phyloP scores from a whole-genome alignment of 345 rosid species.

The Tarenaya hassleriana region DNA sequence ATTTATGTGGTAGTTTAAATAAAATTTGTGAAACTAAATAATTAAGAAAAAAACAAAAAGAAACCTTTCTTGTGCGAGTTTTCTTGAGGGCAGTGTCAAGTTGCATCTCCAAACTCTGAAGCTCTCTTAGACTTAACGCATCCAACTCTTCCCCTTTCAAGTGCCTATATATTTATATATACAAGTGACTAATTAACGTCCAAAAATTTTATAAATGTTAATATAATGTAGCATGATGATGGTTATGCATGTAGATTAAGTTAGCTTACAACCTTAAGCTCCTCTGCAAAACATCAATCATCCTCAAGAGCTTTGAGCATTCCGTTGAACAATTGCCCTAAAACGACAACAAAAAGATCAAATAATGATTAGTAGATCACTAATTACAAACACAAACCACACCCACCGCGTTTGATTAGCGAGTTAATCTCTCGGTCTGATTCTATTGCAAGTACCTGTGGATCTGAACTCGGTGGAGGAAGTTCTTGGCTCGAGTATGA shows the following conservation, averaged over 20 bases:
- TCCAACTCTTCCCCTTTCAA: conserved; percentile 64
- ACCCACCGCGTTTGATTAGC: no score
- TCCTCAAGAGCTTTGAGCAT: conserved; percentile 49
- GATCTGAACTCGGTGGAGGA: conserved; percentile 23
- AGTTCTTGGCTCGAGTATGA: conserved; percentile 36
- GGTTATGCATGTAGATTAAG: not conserved
- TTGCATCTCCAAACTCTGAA: conserved; percentile 76
- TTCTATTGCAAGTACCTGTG: no score
- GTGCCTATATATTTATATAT: conserved; percentile 35
- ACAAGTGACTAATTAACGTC: not conserved
- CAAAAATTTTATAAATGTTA: not conserved
- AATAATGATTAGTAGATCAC: not conserved
- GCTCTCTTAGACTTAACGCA: conserved; percentile 51
- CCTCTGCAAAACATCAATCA: conserved; percentile 54
- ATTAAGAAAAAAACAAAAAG: conserved; percentile 5
- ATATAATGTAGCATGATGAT: not conserved
- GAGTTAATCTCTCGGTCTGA: no score
- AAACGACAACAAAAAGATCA: no score
- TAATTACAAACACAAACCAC: not conserved
- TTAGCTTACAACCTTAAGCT: conserved; percentile 47
- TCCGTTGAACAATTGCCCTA: conserved; percentile 59
- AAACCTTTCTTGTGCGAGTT: conserved; percentile 64
- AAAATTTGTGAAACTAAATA: not conserved
- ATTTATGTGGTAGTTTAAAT: no score
- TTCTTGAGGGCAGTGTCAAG: conserved; percentile 72